Base-by-base conservation (phyloP, 2,329 filamentous ascomycete genomes). In the Epichloe hybrida region DNA sequence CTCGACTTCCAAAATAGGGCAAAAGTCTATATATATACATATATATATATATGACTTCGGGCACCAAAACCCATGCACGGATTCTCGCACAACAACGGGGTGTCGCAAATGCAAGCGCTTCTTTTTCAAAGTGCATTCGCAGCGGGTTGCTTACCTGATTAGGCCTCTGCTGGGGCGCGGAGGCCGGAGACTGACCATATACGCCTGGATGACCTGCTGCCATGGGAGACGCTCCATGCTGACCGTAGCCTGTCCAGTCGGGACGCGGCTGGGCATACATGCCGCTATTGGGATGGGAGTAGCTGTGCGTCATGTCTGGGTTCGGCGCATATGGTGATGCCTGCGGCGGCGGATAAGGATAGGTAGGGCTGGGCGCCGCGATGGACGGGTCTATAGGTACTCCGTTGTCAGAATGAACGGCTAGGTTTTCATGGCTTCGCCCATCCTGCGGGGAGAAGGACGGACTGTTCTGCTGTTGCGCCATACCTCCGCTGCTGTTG, bases 351-450 rank as follows among this genome's bases (percentile, higher is more conserved):
- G 62, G 49, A 46, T 88, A 85, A 61, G 87, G 80, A 68, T 95
- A 96, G 62, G 88, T 90, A 54, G 91, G 90, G 77, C 88, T 95
- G 65, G 88, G 86, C 63, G 87, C 84, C 70, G 89, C 86, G 69
- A 96, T 95, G 69, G 89, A 94, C 65, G 90, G 89, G 94, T 96
- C 91, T 96, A 95, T 90, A 84, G 88, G 88, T 76, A 94, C 82
- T 83, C 88, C 84, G 80, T 79, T 80, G 88, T 95, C 87, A 95
- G 90, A 94, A 72, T 88, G 90, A 73, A 84, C 79, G 77, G 81
- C 76, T 69, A 79, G 76, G 74, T 80, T 77, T 75, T 83, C 84
- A 83, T 86, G 81, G 79, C 76, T 84, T 74, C 78, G 76, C 66
- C 70, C 86, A 88, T 89, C 86, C 79, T 83, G 79, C 75, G 87